Evolutionary conservation across 208 protist species (phyloP).

Genomic region (Novymonas esmeraldas): DNA sequence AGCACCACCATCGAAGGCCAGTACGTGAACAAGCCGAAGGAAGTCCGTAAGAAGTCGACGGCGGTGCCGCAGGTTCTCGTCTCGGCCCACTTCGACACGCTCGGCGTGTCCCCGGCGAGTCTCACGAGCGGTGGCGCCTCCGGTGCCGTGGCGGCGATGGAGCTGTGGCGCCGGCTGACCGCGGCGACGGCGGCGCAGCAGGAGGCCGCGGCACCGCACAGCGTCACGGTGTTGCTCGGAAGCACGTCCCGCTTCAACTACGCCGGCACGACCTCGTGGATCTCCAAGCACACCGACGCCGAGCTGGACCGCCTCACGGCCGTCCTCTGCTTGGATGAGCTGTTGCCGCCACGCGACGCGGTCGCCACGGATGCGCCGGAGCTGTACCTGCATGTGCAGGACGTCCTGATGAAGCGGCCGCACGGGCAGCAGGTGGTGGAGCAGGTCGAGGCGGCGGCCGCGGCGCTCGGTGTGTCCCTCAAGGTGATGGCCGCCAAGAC

Average conservation of each 20-base stretch:
- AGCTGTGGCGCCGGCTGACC: slow-evolving; percentile 73
- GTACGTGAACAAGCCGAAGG: slow-evolving; percentile 42
- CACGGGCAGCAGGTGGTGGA: slow-evolving; percentile 54
- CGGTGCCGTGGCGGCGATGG: slow-evolving; percentile 62
- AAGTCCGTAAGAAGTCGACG: slow-evolving; percentile 10
- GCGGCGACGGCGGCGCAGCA: slow-evolving; percentile 19
- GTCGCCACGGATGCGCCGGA: slow-evolving; percentile 18
- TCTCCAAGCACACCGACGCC: slow-evolving; percentile 40
- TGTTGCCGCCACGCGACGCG: slow-evolving; percentile 36
- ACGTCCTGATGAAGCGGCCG: slow-evolving; percentile 54
- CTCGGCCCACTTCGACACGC: slow-evolving; percentile 70
- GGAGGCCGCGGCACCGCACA: slow-evolving; percentile 35
- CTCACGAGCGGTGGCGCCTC: slow-evolving; percentile 52
- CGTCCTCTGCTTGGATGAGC: slow-evolving; percentile 77
- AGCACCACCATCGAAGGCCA: slow-evolving; percentile 35
- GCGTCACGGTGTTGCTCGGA: slow-evolving; percentile 56
- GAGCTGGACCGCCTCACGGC: slow-evolving; percentile 56
- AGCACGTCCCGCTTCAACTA: slow-evolving; percentile 84
- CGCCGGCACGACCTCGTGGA: slow-evolving; percentile 60
- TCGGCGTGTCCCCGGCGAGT: slow-evolving; percentile 66
- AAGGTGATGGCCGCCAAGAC: slow-evolving; percentile 64
- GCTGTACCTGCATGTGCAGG: slow-evolving; percentile 83
- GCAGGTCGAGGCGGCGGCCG: slow-evolving; percentile 46
- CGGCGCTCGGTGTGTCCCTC: slow-evolving; percentile 45
- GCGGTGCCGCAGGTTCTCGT: slow-evolving; percentile 55